These are phyloP conservation scores for Parietaria judaica DNA, from an alignment of 306 rosid genomes.

Conservation along the genomic window DNA sequence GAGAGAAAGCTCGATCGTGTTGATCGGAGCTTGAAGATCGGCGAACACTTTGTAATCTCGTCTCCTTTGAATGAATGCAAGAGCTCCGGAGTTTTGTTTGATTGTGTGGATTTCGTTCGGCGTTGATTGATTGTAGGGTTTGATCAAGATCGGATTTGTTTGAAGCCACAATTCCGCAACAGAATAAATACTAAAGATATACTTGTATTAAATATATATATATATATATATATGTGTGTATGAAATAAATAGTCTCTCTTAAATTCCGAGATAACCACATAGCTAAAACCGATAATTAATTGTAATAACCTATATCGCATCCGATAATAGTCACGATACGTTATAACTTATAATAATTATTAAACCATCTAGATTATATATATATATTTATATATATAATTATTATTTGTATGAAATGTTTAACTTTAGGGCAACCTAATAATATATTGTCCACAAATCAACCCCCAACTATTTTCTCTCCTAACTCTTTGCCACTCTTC, in stretches of 20 bases:
- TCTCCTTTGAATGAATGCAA: too few relatives aligned
- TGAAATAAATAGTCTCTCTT: background rate
- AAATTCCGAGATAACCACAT: slow-evolving; percentile 4
- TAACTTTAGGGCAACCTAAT: slow-evolving; percentile 14
- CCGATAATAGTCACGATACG: background rate
- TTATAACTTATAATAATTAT: background rate
- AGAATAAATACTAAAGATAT: too few relatives aligned
- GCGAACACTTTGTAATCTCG: too few relatives aligned
- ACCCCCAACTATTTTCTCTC: slow-evolving; percentile 12
- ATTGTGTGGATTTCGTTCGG: too few relatives aligned
- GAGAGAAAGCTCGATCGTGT: too few relatives aligned
- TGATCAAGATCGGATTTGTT: too few relatives aligned
- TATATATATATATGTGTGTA: too few relatives aligned
- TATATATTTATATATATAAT: background rate
- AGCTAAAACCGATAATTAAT: background rate
- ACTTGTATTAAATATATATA: too few relatives aligned
- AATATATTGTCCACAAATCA: slow-evolving; percentile 13
- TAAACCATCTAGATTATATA: background rate
- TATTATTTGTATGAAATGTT: background rate
- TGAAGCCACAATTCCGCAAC: too few relatives aligned
- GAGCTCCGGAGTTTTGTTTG: too few relatives aligned
- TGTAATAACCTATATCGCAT: background rate
- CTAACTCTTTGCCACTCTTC: slow-evolving; percentile 3
- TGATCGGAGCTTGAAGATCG: too few relatives aligned
- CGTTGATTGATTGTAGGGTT: too few relatives aligned